Evolutionary conservation across 306 rosid genomes (phyloP).

Genomic region (Pyrus betulifolia): DNA sequence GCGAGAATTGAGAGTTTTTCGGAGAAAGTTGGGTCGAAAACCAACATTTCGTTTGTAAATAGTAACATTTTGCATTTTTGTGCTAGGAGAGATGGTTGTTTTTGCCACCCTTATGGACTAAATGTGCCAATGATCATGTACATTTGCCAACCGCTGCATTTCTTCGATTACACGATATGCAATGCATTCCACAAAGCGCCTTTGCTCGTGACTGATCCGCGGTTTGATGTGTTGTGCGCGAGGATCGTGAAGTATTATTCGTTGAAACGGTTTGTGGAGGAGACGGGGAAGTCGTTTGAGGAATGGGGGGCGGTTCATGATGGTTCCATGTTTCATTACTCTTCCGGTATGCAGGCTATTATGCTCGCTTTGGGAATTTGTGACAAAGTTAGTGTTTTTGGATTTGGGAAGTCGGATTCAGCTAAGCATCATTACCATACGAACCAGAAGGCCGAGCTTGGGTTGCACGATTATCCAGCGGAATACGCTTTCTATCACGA

Average conservation of each 20-base stretch:
- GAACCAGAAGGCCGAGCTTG: conserved; percentile 81
- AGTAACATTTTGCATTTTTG: conserved; percentile 88
- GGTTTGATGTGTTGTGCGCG: conserved; percentile 65
- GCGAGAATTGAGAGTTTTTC: conserved; percentile 50
- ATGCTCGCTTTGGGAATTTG: conserved; percentile 88
- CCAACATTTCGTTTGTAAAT: conserved; percentile 75
- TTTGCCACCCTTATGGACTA: conserved; percentile 80
- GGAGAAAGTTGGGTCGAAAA: conserved; percentile 71
- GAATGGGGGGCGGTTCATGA: conserved; percentile 72
- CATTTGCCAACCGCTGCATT: conserved; percentile 83
- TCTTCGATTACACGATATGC: conserved; percentile 74
- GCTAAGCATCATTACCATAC: conserved; percentile 94
- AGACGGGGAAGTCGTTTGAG: conserved; percentile 56
- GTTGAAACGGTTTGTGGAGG: conserved; percentile 64
- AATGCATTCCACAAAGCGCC: conserved; percentile 69
- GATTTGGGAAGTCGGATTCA: conserved; percentile 71
- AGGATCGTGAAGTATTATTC: conserved; percentile 92
- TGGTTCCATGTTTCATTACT: conserved; percentile 72
- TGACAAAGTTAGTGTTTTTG: conserved; percentile 72
- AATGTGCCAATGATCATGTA: conserved; percentile 75
- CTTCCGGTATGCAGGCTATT: conserved; percentile 96
- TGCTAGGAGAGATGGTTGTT: conserved; percentile 74
- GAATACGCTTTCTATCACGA: conserved; percentile 79
- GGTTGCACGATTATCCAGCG: conserved; percentile 89
- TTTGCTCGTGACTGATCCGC: conserved; percentile 67